phyloP scores from a whole-genome alignment of 352 stramenopile species.

The Phytophthora fragariae region DNA sequence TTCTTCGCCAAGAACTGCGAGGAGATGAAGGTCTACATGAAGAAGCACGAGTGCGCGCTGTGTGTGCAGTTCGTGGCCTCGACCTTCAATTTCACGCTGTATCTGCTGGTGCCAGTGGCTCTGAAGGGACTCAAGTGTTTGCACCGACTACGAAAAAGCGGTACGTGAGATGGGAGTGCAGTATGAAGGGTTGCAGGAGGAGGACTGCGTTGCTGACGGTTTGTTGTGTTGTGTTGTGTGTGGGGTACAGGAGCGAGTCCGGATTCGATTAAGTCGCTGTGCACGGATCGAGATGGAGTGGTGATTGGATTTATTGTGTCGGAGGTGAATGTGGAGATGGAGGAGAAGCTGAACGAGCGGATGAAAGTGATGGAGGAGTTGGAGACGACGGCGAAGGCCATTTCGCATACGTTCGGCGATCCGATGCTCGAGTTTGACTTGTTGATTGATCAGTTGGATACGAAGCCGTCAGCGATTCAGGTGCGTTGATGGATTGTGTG shows the following conservation, averaged over 20 bases:
- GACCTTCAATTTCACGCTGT: conserved; percentile 89
- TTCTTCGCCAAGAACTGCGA: conserved; percentile 88
- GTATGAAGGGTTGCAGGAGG: background rate
- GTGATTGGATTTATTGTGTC: conserved; percentile 89
- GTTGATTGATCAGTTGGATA: conserved; percentile 85
- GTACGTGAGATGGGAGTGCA: conserved; percentile 40
- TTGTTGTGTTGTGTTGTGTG: background rate
- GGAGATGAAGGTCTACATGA: conserved; percentile 91
- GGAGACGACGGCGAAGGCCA: conserved; percentile 73
- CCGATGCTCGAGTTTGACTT: conserved; percentile 89
- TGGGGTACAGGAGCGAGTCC: conserved; percentile 62
- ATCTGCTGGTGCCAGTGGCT: conserved; percentile 72
- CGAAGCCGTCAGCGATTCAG: conserved; percentile 86
- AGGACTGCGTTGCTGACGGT: background rate
- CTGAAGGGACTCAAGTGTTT: conserved; percentile 81
- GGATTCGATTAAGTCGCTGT: conserved; percentile 87
- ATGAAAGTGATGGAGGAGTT: conserved; percentile 88
- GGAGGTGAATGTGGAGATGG: conserved; percentile 88
- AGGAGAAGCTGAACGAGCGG: conserved; percentile 77
- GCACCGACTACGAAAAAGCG: conserved; percentile 80
- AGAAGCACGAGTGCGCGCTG: conserved; percentile 84
- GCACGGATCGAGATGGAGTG: conserved; percentile 82
- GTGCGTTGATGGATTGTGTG: conserved; percentile 42
- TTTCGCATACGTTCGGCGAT: conserved; percentile 83
- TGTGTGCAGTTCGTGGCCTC: conserved; percentile 85